A percentile compares a stretch with the other conserved stretches of the same genome.
Evolutionary conservation across 2,329 filamentous ascomycete genomes (phyloP).

Genomic region (Penicillium sp.): DNA sequence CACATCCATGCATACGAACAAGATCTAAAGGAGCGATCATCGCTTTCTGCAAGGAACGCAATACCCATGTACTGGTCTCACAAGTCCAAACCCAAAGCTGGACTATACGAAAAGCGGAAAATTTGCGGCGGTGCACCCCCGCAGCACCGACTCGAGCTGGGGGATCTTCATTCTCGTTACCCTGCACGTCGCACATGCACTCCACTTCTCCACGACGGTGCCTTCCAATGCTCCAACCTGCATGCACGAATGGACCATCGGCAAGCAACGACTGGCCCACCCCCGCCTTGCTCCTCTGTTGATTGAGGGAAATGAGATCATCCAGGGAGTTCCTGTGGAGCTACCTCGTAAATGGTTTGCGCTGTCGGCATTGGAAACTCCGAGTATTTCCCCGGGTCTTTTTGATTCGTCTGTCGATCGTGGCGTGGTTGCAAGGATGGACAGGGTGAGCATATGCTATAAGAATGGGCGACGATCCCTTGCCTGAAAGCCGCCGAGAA

Average conservation of each 20-base stretch:
- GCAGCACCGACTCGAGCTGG: constrained; percentile 3
- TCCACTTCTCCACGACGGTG: constrained; percentile 7
- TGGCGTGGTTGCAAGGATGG: background rate
- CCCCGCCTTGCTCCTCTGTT: constrained; percentile 10
- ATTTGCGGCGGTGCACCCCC: constrained; percentile 18
- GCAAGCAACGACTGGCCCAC: background rate
- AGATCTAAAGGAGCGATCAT: background rate
- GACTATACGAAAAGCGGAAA: constrained; percentile 22
- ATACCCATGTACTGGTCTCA: background rate
- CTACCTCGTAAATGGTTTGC: background rate
- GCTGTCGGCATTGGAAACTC: constrained; percentile 4
- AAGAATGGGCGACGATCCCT: constrained; percentile 20
- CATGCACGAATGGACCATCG: constrained; percentile 5
- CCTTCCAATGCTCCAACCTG: constrained; percentile 3
- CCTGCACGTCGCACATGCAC: constrained; percentile 1
- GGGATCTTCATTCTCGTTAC: constrained; percentile 19
- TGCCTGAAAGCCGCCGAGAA: background rate
- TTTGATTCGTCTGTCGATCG: constrained; percentile 8
- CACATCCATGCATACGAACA: background rate
- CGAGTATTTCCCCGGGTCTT: constrained; percentile 1
- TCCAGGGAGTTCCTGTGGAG: background rate
- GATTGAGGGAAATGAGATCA: constrained; percentile 9
- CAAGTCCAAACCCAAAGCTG: background rate
- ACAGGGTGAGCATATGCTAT: constrained; percentile 8
- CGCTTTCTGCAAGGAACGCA: background rate